These are phyloP conservation scores for Metarhizium sp. DNA, from an alignment of 2,329 filamentous ascomycete species.

Conservation along the genomic window DNA sequence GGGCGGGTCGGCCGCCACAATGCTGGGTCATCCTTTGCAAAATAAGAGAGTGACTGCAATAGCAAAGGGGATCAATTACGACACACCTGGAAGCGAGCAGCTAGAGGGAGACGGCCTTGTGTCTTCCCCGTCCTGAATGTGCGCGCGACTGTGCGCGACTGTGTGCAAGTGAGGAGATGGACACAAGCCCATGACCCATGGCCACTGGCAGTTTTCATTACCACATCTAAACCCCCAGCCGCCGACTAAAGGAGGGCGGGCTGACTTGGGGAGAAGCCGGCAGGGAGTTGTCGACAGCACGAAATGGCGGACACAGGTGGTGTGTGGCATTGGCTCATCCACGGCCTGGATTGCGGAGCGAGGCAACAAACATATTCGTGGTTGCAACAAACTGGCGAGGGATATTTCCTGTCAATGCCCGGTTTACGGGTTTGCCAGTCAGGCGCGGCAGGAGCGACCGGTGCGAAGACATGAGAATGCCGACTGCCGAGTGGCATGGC, in stretches of 20 bases:
- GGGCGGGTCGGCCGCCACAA: too few species aligned
- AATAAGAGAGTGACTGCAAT: background rate
- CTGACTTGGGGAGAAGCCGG: background rate
- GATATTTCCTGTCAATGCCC: background rate
- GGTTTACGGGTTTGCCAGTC: background rate
- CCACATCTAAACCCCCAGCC: slow-evolving; percentile 7
- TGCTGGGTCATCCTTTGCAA: too few species aligned
- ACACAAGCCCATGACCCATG: background rate
- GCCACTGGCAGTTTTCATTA: slow-evolving; percentile 8
- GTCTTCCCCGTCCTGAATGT: too few species aligned
- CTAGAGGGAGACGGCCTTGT: background rate
- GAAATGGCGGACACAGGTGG: slow-evolving; percentile 1
- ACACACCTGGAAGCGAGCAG: background rate
- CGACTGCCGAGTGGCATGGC: background rate
- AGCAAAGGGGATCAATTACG: background rate
- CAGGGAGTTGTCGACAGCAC: background rate
- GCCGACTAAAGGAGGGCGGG: background rate
- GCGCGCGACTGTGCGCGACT: too few species aligned
- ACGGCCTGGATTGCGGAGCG: background rate
- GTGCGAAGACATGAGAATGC: background rate
- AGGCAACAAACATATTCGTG: background rate
- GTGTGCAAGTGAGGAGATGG: background rate
- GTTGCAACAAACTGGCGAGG: background rate
- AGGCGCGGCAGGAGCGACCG: background rate
- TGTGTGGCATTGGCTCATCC: background rate